Conservation (phyloP, 106 monocot species). For the Xerophyta viscosa region DNA sequence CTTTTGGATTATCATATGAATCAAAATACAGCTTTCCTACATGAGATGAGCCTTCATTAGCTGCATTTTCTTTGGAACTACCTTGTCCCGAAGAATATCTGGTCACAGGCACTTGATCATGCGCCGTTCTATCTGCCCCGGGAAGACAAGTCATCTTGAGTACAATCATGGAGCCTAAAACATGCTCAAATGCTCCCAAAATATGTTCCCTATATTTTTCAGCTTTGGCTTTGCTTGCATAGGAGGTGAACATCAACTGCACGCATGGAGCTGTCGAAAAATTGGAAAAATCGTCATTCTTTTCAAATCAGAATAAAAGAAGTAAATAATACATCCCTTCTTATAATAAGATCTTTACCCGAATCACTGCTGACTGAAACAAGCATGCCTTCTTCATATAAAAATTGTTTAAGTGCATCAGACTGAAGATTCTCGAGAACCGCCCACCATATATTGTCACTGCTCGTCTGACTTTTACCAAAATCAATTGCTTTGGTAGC, state of each 20-base stretch:
- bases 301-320: neutral
- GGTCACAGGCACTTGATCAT: conserved; percentile 9
- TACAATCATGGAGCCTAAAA: conserved; percentile 48
- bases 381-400: conserved; percentile 52
- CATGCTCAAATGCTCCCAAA: conserved; percentile 72
- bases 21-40: conserved; percentile 21
- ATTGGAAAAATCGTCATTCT: neutral
- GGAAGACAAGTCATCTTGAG: conserved; percentile 75
- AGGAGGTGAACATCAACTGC: conserved; percentile 59
- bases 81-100: conserved; percentile 14
- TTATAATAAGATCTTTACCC: conserved; percentile 18
- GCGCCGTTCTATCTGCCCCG: conserved; percentile 13
- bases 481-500: conserved; percentile 9
- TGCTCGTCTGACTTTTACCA: conserved; percentile 19
- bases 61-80: conserved; percentile 24
- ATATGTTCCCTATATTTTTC: conserved; percentile 84
- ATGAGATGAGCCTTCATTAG: conserved; percentile 24
- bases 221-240: conserved; percentile 60
- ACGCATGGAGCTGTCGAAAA: conserved; percentile 57
- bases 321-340: too few species aligned
- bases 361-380: conserved; percentile 44
- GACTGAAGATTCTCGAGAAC: conserved; percentile 55
- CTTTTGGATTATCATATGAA: conserved; percentile 36
- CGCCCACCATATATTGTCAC: conserved; percentile 49
- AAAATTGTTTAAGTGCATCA: conserved; percentile 35